phyloP scores from a whole-genome alignment of 495 filamentous ascomycete species.

The Mycothermus thermophilus region DNA sequence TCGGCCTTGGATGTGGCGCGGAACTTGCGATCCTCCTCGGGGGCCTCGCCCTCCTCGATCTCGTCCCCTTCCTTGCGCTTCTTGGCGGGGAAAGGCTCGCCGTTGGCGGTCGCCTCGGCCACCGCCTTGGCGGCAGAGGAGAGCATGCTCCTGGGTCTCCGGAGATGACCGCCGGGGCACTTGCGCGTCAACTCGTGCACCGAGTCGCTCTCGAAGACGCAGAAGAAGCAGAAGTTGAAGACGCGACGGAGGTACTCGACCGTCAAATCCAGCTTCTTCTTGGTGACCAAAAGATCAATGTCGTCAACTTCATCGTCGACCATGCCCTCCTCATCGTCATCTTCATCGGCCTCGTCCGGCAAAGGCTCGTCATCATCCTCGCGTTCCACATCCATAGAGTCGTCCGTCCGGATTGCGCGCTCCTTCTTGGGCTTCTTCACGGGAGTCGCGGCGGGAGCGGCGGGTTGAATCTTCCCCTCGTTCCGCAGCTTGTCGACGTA shows the following conservation, averaged over 20 bases:
- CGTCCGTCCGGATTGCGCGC: slow-evolving; percentile 47
- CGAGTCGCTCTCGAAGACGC: slow-evolving; percentile 94
- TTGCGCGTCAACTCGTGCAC: slow-evolving; percentile 91
- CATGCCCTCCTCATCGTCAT: slow-evolving; percentile 62
- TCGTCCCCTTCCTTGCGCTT: slow-evolving; percentile 55
- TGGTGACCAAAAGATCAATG: slow-evolving; percentile 76
- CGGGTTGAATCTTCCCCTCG: slow-evolving; percentile 60
- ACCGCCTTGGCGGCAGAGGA: slow-evolving; percentile 70
- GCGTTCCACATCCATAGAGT: slow-evolving; percentile 57
- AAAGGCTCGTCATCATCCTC: slow-evolving; percentile 59
- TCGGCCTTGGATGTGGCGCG: slow-evolving; percentile 62
- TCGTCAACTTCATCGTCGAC: slow-evolving; percentile 76
- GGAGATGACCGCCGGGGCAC: slow-evolving; percentile 90
- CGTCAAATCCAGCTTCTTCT: slow-evolving; percentile 90
- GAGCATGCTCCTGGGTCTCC: slow-evolving; percentile 71
- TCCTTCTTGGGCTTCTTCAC: slow-evolving; percentile 48
- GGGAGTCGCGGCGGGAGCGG: slow-evolving; percentile 40
- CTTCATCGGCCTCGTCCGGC: slow-evolving; percentile 50
- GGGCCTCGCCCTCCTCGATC: slow-evolving; percentile 48
- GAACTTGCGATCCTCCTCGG: slow-evolving; percentile 48
- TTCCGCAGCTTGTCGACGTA: slow-evolving; percentile 65
- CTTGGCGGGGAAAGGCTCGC: slow-evolving; percentile 67
- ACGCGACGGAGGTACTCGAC: slow-evolving; percentile 94
- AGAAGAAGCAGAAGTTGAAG: slow-evolving; percentile 99
- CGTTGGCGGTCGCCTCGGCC: slow-evolving; percentile 67